phyloP scores from a whole-genome alignment of 148 eudicot species.

The Cornus controversa region DNA sequence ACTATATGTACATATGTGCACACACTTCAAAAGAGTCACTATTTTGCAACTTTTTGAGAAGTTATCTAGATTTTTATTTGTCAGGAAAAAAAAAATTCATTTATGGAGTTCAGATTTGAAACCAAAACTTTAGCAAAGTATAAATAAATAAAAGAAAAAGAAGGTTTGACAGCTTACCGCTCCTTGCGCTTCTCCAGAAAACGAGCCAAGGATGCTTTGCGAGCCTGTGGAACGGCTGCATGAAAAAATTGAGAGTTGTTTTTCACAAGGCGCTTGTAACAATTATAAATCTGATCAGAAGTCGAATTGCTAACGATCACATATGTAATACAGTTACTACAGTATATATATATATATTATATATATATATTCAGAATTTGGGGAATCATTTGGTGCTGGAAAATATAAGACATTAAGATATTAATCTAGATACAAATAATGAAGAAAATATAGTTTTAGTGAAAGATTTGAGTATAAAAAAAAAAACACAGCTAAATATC shows the following conservation, averaged over 20 bases:
- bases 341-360: no score
- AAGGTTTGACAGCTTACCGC: constrained; percentile 37
- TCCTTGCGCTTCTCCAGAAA: constrained; percentile 71
- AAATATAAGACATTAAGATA: no score
- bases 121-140: background rate
- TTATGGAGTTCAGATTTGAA: background rate
- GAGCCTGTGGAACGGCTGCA: constrained; percentile 65
- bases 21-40: background rate
- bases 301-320: no score
- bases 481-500: background rate
- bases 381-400: no score
- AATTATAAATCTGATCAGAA: constrained; percentile 1
- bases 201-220: constrained; percentile 64
- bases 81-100: background rate
- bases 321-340: no score
- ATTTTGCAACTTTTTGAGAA: background rate
- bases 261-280: background rate
- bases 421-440: no score
- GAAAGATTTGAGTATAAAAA: background rate
- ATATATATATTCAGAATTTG: no score
- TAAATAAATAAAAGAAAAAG: background rate
- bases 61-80: background rate
- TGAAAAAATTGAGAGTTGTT: background rate
- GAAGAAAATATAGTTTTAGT: background rate
- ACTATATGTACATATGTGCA: no score